Evolutionary conservation across 202 grass and related monocot species (phyloP).

Genomic region (Hordeum pubiflorum): DNA sequence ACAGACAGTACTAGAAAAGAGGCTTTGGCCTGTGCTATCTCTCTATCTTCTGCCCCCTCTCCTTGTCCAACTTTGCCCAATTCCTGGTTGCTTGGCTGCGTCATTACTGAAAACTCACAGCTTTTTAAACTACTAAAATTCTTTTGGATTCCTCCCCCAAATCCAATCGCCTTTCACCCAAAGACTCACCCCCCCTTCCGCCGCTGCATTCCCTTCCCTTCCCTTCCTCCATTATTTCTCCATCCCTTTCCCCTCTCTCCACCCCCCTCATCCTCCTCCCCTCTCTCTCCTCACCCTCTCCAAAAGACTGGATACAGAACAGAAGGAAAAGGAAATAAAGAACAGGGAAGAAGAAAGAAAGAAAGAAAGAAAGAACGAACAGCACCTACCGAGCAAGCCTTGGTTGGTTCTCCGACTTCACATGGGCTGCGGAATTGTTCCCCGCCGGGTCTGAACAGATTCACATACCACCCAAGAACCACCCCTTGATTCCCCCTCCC

Average conservation of each 20-base stretch:
- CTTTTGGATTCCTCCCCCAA: conserved; percentile 50
- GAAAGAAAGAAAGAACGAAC: conserved; percentile 35
- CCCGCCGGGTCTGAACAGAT: conserved; percentile 45
- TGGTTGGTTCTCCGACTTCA: conserved; percentile 23
- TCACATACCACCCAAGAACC: conserved; percentile 26
- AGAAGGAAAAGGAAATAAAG: conserved; percentile 35
- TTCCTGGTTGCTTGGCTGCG: conserved; percentile 40
- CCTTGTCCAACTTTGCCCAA: conserved; percentile 41
- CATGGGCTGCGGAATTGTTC: conserved; percentile 37
- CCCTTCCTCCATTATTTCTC: conserved; percentile 45
- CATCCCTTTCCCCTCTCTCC: conserved; percentile 38
- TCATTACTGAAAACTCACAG: conserved; percentile 42
- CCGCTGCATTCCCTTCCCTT: conserved; percentile 28
- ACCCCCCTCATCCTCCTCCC: neutral
- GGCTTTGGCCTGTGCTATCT: conserved; percentile 21
- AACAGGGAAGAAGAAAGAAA: neutral
- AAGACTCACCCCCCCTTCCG: conserved; percentile 35
- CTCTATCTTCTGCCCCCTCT: conserved; percentile 30
- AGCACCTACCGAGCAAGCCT: conserved; percentile 53
- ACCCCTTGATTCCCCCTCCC: conserved; percentile 38
- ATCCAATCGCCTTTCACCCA: conserved; percentile 39
- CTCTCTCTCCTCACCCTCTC: conserved; percentile 26
- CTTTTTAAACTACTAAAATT: conserved; percentile 37
- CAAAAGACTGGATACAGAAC: conserved; percentile 51
- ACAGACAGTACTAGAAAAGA: conserved; percentile 29